Conservation (phyloP, 2,329 filamentous ascomycete species). For the Chrysoporthe cubensis region DNA sequence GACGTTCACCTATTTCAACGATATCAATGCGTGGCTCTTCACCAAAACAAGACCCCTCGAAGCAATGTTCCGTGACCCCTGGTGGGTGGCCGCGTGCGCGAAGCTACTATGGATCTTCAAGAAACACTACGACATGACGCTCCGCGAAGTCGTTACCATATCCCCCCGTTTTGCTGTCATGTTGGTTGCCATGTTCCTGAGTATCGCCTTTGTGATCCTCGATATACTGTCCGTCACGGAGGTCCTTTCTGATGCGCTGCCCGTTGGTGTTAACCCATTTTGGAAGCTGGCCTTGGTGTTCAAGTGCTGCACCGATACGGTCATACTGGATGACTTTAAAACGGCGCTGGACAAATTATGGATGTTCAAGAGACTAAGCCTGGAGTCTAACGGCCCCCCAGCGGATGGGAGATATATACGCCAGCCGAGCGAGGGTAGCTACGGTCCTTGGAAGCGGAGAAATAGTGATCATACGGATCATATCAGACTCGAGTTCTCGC, state of each 20-base stretch:
- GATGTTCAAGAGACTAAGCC: conserved; percentile 11
- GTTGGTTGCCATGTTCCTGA: conserved; percentile 62
- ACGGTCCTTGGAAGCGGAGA: background rate
- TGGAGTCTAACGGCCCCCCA: background rate
- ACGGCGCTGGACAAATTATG: conserved; percentile 50
- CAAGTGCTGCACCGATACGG: conserved; percentile 69
- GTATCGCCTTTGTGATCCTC: conserved; percentile 62
- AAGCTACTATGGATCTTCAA: conserved; percentile 67
- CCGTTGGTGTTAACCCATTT: conserved; percentile 64
- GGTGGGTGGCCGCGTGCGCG: conserved; percentile 68
- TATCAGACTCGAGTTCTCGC: conserved; percentile 5
- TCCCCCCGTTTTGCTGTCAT: conserved; percentile 69
- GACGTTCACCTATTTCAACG: conserved; percentile 64
- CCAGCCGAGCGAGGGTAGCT: background rate
- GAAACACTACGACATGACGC: conserved; percentile 61
- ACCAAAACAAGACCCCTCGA: conserved; percentile 22
- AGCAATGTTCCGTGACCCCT: conserved; percentile 53
- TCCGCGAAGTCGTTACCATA: conserved; percentile 60
- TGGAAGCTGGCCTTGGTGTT: conserved; percentile 67
- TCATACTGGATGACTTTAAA: conserved; percentile 72
- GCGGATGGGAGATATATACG: background rate
- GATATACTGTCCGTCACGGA: conserved; percentile 64
- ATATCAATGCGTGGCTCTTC: conserved; percentile 21
- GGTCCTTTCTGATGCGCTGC: conserved; percentile 40
- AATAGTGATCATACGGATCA: conserved; percentile 13